Evolutionary conservation across 1,284 basidiomycete species (phyloP), one percentile per base, ranked within the genome.

Genomic region (Papiliotrema fonsecae): DNA sequence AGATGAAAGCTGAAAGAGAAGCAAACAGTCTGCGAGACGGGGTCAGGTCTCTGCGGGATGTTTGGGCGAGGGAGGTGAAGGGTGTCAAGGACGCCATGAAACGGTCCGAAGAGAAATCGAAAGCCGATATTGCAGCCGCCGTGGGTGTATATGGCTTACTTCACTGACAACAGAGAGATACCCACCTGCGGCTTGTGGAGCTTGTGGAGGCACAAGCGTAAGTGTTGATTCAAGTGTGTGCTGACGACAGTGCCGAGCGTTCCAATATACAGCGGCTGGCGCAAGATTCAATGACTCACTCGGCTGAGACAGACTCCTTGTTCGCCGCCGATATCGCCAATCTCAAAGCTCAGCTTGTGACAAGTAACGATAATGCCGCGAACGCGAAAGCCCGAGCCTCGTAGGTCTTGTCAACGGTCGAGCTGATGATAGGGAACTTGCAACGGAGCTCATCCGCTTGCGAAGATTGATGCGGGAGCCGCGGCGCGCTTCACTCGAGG

Each of bases 51-150:
- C 45, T 72, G 38, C 62, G 64, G 24, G 69, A 69, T 46, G 61
- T 58, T 7, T 73, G 71, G 70, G 54, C 56, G 9, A 60, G 69
- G 38, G 71, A 74, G 18, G 57, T 70, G 22, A 64, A 58, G 38
- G 50, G 42, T 3, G 59, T 69, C 24, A 55, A 52, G 37, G 62
- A 59, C 18, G 71, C 70, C 45, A 56, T 60, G 47, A 57, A 50
- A 41, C 50, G 45, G 13, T 49, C 54, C 9, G 51, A 60, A 18
- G 64, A 65, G 16, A 55, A 50, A 38, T 57, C 56, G 11, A 54
- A 46, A 32, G 47, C 52, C 32, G 66, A 72, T 47, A 47, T 61
- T 16, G 66, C 70, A 19, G 61, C 63, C 27, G 60, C 62, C 14
- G 62, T 65, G 18, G 55, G 67, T 58, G 11, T 30, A 26, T n/a